phyloP scores from a whole-genome alignment of 2,329 filamentous ascomycete species.

The Hypoxylon sp. region DNA sequence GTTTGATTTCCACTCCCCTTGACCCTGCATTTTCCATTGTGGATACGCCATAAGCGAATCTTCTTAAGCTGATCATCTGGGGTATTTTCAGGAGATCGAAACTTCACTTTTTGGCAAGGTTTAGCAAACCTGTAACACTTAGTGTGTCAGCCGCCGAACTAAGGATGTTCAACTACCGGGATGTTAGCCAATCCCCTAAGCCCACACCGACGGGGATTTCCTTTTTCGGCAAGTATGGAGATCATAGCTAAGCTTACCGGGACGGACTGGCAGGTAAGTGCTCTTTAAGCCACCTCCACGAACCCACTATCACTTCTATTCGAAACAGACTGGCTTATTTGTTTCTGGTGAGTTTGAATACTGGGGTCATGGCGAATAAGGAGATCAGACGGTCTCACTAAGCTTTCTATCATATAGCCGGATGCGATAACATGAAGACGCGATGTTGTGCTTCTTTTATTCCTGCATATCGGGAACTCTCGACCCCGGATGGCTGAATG shows the following conservation, averaged over 20 bases:
- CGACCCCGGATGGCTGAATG: neutral
- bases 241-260: constrained; percentile 11
- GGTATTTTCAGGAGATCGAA: constrained; percentile 31
- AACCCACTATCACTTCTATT: constrained; percentile 32
- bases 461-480: constrained; percentile 4
- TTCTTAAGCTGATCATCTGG: constrained; percentile 29
- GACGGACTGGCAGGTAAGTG: constrained; percentile 6
- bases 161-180: constrained; percentile 12
- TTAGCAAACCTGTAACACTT: constrained; percentile 26
- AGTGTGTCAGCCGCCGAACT: constrained; percentile 30
- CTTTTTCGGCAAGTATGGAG: constrained; percentile 11
- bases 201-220: constrained; percentile 1
- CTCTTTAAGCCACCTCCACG: constrained; percentile 22
- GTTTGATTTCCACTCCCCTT: constrained; percentile 1
- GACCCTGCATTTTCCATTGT: constrained; percentile 3
- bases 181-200: constrained; percentile 15
- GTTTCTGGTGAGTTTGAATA: constrained; percentile 42
- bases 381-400: constrained; percentile 11
- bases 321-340: constrained; percentile 25
- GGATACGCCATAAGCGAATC: neutral
- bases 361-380: constrained; percentile 27
- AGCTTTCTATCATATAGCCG: constrained; percentile 17
- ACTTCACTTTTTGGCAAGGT: constrained; percentile 14
- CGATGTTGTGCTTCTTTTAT: constrained; percentile 19
- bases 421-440: constrained; percentile 17